These are phyloP conservation scores for Yarrowia osloensis DNA, from an alignment of 805 yeast species.

Conservation along the genomic window DNA sequence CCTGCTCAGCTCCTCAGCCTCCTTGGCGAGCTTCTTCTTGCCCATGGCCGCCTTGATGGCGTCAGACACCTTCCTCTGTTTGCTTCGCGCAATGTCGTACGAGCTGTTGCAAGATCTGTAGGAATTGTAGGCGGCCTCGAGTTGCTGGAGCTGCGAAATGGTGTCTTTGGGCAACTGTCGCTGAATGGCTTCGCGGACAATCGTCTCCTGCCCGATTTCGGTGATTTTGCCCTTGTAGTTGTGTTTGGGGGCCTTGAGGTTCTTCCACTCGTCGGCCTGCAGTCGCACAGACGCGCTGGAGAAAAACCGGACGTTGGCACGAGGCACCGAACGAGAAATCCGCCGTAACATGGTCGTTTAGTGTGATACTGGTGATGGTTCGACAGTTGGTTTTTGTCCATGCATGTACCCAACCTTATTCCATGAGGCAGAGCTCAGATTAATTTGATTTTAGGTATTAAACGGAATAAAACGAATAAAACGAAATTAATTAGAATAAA, in stretches of 20 bases:
- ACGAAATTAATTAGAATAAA: no score
- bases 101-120: background rate
- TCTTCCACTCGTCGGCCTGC: background rate
- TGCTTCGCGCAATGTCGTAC: background rate
- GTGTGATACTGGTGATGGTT: background rate
- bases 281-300: background rate
- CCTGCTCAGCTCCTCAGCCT: no score
- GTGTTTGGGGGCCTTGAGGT: conserved; percentile 26
- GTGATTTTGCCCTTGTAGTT: conserved; percentile 10
- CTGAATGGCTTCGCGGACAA: conserved; percentile 1
- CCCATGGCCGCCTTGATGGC: conserved; percentile 11
- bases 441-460: no score
- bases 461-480: no score
- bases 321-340: background rate
- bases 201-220: background rate
- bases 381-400: background rate
- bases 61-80: conserved; percentile 1
- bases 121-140: background rate
- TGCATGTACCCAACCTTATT: no score
- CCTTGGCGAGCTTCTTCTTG: conserved; percentile 3
- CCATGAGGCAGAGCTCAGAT: no score
- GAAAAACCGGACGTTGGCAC: background rate
- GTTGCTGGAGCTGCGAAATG: background rate
- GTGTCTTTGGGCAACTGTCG: conserved; percentile 20
- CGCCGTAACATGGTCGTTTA: conserved; percentile 12